These are phyloP conservation scores for Cymbidium sinense DNA, from an alignment of 106 monocot species.

Conservation along the genomic window DNA sequence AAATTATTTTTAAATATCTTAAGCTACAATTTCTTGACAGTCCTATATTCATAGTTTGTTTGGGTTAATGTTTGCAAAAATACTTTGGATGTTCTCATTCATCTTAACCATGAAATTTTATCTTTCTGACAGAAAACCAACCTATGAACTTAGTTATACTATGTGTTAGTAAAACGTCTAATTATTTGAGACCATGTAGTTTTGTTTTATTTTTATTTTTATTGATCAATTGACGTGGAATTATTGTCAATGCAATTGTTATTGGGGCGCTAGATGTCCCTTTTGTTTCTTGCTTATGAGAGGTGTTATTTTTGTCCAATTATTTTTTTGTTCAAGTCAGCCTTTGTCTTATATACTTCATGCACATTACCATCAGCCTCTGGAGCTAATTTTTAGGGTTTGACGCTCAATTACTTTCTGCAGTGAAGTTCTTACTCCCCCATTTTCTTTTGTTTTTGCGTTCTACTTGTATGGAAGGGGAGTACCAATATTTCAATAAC, in stretches of 20 bases:
- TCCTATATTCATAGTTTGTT: conserved; percentile 1
- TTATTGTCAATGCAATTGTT: neutral
- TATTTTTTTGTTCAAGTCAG: neutral
- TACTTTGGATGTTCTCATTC: neutral
- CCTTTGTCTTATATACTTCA: neutral
- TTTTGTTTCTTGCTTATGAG: neutral
- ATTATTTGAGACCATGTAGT: neutral
- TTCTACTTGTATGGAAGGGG: neutral
- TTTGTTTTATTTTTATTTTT: neutral
- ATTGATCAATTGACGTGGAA: neutral
- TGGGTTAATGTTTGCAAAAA: neutral
- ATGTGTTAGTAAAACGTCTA: neutral
- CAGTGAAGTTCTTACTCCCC: neutral
- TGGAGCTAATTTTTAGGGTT: neutral
- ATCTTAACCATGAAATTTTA: neutral
- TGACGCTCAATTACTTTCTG: neutral
- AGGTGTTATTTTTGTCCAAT: neutral
- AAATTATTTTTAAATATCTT: neutral
- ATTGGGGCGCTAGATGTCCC: neutral
- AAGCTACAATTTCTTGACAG: neutral
- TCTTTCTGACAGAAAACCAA: neutral
- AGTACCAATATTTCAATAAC: neutral
- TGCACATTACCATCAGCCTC: neutral
- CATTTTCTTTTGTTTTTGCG: neutral
- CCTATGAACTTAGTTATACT: neutral